A percentile compares a stretch with the other conserved stretches of the same genome.
Conservation (phyloP, 2,329 filamentous ascomycete genomes). For the Xylogone sp. region DNA sequence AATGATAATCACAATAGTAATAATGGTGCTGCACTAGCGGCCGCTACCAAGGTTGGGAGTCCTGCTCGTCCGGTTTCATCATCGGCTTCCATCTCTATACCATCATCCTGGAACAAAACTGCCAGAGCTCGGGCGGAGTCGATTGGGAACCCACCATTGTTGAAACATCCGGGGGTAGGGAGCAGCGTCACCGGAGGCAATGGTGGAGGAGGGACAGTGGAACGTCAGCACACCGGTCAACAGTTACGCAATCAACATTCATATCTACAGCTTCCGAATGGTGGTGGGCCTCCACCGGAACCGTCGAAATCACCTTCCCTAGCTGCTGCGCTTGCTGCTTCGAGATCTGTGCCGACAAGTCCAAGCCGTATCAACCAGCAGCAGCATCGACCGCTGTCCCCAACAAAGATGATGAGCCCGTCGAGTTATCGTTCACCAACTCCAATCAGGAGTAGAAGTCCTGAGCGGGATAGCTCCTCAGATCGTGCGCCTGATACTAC, state of each 20-base stretch:
- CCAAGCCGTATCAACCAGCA: conserved; percentile 34
- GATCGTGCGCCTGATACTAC: conserved; percentile 47
- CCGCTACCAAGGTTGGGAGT: conserved; percentile 36
- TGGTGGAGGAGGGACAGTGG: neutral
- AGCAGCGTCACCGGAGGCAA: conserved; percentile 7
- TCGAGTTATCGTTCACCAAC: conserved; percentile 9
- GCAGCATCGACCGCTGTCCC: neutral
- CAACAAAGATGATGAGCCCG: conserved; percentile 3
- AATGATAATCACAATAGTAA: conserved; percentile 22
- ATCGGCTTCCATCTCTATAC: neutral
- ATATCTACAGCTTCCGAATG: conserved; percentile 15
- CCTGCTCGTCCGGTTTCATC: conserved; percentile 2
- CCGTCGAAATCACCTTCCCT: conserved; percentile 50
- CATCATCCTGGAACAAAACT: neutral
- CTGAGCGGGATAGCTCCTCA: conserved; percentile 12
- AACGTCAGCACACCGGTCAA: neutral
- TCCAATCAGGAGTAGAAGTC: conserved; percentile 15
- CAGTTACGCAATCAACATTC: conserved; percentile 2
- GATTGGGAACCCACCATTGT: neutral
- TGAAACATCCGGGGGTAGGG: conserved; percentile 14
- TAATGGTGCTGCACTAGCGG: conserved; percentile 40
- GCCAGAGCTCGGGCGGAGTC: conserved; percentile 7
- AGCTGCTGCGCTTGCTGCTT: conserved; percentile 59
- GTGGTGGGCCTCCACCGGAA: conserved; percentile 6
- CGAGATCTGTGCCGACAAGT: conserved; percentile 52